Percentiles rank a stretch among this genome's conserved stretches.
Conservation (phyloP, 2,329 filamentous ascomycete species). For the Aaosphaeria pasadenensis region DNA sequence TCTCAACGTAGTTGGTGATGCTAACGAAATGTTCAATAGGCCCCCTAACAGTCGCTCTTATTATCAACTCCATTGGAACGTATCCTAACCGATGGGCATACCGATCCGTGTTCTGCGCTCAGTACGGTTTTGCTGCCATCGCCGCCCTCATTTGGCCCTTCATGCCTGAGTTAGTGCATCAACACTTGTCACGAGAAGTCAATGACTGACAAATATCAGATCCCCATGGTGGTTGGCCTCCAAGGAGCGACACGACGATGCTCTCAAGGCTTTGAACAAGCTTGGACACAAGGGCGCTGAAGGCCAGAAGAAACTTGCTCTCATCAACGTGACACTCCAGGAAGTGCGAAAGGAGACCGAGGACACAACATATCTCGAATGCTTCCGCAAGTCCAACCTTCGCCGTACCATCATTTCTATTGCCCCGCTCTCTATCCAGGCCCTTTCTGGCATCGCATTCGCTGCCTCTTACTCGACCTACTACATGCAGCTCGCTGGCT, state of each 20-base stretch:
- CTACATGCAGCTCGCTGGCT: conserved; percentile 43
- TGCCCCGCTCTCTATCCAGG: conserved; percentile 42
- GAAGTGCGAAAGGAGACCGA: conserved; percentile 36
- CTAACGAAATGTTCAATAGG: too few species aligned
- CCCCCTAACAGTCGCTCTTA: conserved; percentile 34
- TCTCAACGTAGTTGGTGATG: too few species aligned
- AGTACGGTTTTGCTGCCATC: conserved; percentile 42
- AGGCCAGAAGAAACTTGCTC: conserved; percentile 15
- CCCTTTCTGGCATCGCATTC: conserved; percentile 23
- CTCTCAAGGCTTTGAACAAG: conserved; percentile 29
- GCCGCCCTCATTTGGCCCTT: conserved; percentile 20
- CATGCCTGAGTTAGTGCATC: conserved; percentile 18
- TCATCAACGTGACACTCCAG: conserved; percentile 31
- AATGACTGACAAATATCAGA: conserved; percentile 3
- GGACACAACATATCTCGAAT: conserved; percentile 73
- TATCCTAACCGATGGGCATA: conserved; percentile 43
- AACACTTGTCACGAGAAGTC: too few species aligned
- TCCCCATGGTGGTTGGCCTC: conserved; percentile 71
- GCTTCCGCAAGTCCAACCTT: conserved; percentile 72
- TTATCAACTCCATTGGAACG: conserved; percentile 30
- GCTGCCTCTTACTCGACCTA: conserved; percentile 37
- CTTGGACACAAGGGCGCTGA: conserved; percentile 16
- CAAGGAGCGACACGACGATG: conserved; percentile 58
- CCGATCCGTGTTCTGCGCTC: conserved; percentile 40
- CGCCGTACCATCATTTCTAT: conserved; percentile 70